Evolutionary conservation across 1,139 yeast species (phyloP).

Genomic region (Zygoascus meyerae): DNA sequence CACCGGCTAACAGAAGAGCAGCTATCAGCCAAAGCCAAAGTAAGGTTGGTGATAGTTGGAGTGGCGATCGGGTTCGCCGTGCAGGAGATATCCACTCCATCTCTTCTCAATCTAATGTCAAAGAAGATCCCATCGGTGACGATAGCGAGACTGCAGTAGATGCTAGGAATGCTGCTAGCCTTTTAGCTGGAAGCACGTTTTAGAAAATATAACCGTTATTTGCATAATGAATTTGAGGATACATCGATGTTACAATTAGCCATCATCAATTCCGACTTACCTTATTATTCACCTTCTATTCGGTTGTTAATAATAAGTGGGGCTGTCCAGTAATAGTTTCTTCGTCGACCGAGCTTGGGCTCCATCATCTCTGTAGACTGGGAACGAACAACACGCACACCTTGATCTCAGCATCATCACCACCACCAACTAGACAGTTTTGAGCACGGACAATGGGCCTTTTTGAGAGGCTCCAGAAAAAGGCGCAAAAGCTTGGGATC

Average conservation of each 20-base stretch:
- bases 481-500: slow-evolving; percentile 29
- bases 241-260: not conserved
- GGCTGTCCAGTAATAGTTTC: too few species aligned
- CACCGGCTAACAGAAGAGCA: slow-evolving; percentile 30
- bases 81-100: slow-evolving; percentile 31
- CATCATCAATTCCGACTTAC: not conserved
- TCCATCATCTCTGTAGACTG: too few species aligned
- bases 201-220: slow-evolving; percentile 20
- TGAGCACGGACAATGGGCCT: slow-evolving; percentile 31
- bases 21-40: slow-evolving; percentile 42
- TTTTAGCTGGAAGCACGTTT: slow-evolving; percentile 73
- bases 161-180: slow-evolving; percentile 75
- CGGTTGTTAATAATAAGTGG: too few species aligned
- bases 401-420: not conserved
- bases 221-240: too few species aligned
- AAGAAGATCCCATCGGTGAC: slow-evolving; percentile 28
- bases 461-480: slow-evolving; percentile 32
- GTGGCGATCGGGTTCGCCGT: slow-evolving; percentile 43
- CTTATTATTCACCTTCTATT: too few species aligned
- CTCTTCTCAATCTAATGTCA: slow-evolving; percentile 12
- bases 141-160: slow-evolving; percentile 44
- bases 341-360: too few species aligned
- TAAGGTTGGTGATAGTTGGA: slow-evolving; percentile 55
- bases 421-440: not conserved
- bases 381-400: not conserved